Percentiles rank a stretch among this genome's conserved stretches.
These are phyloP conservation scores for Eurotiales sp. DNA, from an alignment of 2,329 filamentous ascomycete species.

Conservation along the genomic window DNA sequence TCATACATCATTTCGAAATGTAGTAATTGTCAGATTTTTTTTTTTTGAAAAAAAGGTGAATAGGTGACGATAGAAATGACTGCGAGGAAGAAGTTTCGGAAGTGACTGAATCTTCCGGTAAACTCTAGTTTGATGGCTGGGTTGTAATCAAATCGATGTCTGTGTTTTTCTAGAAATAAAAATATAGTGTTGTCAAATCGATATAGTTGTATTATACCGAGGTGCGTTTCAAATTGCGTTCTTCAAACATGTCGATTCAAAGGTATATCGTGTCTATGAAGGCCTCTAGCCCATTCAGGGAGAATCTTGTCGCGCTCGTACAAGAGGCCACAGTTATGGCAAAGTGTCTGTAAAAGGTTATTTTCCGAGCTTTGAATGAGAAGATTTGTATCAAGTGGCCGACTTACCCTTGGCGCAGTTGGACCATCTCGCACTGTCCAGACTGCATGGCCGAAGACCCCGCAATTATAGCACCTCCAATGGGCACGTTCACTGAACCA, in stretches of 20 bases:
- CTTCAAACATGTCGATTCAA: slow-evolving; percentile 25
- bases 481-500: slow-evolving; percentile 63
- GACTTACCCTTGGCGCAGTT: slow-evolving; percentile 71
- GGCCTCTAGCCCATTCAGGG: slow-evolving; percentile 69
- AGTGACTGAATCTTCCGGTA: background rate
- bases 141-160: background rate
- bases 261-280: slow-evolving; percentile 54
- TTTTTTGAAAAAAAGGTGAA: too few relatives aligned
- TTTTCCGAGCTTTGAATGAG: slow-evolving; percentile 16
- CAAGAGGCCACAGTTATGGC: slow-evolving; percentile 86
- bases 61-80: too few relatives aligned
- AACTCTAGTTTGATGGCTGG: background rate
- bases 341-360: slow-evolving; percentile 62
- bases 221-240: background rate
- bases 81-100: background rate
- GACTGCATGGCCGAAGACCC: slow-evolving; percentile 80
- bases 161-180: background rate
- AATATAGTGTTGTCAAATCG: background rate
- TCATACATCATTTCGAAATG: slow-evolving; percentile 12
- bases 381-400: background rate
- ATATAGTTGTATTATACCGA: background rate
- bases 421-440: slow-evolving; percentile 96
- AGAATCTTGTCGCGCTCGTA: slow-evolving; percentile 84
- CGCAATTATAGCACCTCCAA: slow-evolving; percentile 88
- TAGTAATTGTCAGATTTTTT: background rate